Percentiles rank a stretch among this genome's conserved stretches.
Conservation (phyloP, 1,284 basidiomycete species). For the Rhodotorula sp. region DNA sequence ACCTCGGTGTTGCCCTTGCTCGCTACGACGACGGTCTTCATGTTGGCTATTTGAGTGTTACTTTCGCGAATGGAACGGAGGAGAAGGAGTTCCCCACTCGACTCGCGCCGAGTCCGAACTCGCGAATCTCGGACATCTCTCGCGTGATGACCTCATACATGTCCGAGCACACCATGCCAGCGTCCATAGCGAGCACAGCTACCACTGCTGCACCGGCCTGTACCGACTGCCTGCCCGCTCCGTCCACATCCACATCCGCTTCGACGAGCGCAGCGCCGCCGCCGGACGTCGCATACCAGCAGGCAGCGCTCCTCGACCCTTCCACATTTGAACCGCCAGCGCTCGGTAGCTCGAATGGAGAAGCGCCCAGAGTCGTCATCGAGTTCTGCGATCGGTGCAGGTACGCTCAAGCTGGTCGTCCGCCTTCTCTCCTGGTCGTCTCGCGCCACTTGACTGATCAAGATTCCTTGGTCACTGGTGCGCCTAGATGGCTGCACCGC, state of each 20-base stretch:
- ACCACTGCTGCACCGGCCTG: not conserved
- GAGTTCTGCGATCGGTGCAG: slow-evolving; percentile 83
- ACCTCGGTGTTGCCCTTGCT: slow-evolving; percentile 14
- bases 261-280: not conserved
- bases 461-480: slow-evolving; percentile 4
- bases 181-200: too few species aligned
- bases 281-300: not conserved
- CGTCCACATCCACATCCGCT: not conserved
- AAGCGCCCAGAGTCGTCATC: slow-evolving; percentile 54
- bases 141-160: too few species aligned
- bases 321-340: slow-evolving; percentile 25
- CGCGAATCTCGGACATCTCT: too few species aligned
- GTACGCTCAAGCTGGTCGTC: not conserved
- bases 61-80: not conserved
- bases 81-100: not conserved
- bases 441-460: not conserved
- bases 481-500: slow-evolving; percentile 63
- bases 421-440: not conserved
- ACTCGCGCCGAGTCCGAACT: too few species aligned
- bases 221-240: slow-evolving; percentile 8
- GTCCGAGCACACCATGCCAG: too few species aligned
- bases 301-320: slow-evolving; percentile 13
- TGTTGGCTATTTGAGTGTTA: not conserved
- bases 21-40: slow-evolving; percentile 23
- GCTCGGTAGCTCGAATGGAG: slow-evolving; percentile 2